Evolutionary conservation across 1,284 basidiomycete genomes (phyloP).

Genomic region (Trametes pubescens): DNA sequence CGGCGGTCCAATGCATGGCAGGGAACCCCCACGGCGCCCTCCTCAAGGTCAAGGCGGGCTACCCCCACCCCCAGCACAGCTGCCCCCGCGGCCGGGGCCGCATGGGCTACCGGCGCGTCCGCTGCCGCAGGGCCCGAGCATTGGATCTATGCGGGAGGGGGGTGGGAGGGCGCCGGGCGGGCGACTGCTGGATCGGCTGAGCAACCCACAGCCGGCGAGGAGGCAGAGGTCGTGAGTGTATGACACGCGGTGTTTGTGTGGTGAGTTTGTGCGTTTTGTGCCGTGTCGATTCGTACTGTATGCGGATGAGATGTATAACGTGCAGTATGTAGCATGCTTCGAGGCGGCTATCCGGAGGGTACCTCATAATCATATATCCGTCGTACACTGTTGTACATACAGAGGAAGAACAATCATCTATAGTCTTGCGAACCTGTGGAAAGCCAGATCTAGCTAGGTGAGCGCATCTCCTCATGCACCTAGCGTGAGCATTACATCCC

Average conservation of each 20-base stretch:
- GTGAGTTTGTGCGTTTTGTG: too few species aligned
- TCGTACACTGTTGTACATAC: too few species aligned
- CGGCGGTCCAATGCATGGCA: not conserved
- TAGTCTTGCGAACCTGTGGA: too few species aligned
- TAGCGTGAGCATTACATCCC: slow-evolving; percentile 34
- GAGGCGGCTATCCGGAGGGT: too few species aligned
- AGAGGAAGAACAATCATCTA: too few species aligned
- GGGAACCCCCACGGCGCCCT: not conserved
- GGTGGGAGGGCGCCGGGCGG: not conserved
- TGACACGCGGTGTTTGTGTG: not conserved
- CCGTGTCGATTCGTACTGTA: slow-evolving; percentile 4
- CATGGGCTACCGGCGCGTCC: slow-evolving; percentile 22
- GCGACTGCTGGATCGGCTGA: slow-evolving; percentile 11
- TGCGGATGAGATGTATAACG: not conserved
- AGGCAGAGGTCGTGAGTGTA: slow-evolving; percentile 1
- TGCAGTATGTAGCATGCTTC: too few species aligned
- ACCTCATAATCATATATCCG: too few species aligned
- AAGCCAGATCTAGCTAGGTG: not conserved
- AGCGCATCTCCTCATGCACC: slow-evolving; percentile 11
- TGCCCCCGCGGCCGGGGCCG: not conserved
- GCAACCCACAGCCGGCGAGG: not conserved
- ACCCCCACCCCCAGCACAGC: not conserved
- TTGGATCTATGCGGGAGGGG: not conserved
- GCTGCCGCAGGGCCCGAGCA: not conserved
- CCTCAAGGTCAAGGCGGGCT: not conserved